These are phyloP conservation scores for Atalantia buxifolia DNA, from an alignment of 345 rosid species.

Conservation along the genomic window DNA sequence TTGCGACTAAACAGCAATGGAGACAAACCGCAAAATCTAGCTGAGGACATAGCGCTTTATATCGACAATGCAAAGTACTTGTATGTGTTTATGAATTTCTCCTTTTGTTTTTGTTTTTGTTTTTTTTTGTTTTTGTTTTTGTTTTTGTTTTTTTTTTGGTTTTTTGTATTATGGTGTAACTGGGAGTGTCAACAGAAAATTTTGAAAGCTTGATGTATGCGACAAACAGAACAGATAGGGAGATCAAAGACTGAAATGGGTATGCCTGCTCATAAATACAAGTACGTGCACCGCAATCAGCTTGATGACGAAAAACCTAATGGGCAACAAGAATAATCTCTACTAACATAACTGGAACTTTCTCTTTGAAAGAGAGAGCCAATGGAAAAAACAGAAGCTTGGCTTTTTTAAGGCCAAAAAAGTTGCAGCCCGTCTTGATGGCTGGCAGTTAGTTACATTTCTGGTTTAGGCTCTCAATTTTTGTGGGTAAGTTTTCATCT, in stretches of 20 bases:
- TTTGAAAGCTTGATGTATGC: neutral
- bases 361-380: slow-evolving; percentile 46
- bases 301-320: neutral
- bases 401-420: slow-evolving; percentile 26
- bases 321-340: neutral
- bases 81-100: neutral
- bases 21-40: slow-evolving; percentile 36
- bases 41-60: slow-evolving; percentile 28
- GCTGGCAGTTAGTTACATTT: neutral
- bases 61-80: slow-evolving; percentile 22
- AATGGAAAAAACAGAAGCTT: slow-evolving; percentile 16
- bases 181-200: neutral
- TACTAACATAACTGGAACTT: slow-evolving; percentile 32
- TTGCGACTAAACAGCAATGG: slow-evolving; percentile 46
- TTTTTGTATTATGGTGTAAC: neutral
- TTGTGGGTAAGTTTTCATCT: neutral
- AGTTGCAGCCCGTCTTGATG: neutral
- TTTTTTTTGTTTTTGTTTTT: neutral
- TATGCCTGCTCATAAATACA: slow-evolving; percentile 8
- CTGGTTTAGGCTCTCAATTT: neutral
- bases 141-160: neutral
- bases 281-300: slow-evolving; percentile 24
- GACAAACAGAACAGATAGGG: neutral
- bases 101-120: neutral
- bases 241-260: neutral